A percentile compares a stretch with the other conserved stretches of the same genome.
phyloP scores from a whole-genome alignment of 1,284 basidiomycete species.

The Mycosarcoma mackinlayi region DNA sequence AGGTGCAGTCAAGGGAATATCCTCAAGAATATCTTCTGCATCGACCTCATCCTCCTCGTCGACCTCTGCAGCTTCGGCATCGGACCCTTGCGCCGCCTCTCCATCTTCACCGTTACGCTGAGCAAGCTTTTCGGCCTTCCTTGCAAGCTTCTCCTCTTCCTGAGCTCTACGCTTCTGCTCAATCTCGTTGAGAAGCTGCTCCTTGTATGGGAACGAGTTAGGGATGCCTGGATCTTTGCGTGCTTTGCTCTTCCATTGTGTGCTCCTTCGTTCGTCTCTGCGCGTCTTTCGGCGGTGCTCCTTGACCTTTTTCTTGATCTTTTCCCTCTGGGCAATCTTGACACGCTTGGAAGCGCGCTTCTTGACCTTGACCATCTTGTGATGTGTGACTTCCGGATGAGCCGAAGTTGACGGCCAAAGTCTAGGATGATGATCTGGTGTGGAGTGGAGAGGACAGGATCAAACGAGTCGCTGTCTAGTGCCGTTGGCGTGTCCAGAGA shows the following conservation, averaged over 20 bases:
- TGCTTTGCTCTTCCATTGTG: conserved; percentile 77
- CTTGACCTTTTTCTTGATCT: conserved; percentile 64
- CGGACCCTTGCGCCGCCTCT: conserved; percentile 17
- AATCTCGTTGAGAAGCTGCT: conserved; percentile 88
- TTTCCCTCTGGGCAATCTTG: conserved; percentile 63
- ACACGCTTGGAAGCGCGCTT: conserved; percentile 63
- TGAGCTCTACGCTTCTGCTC: conserved; percentile 55
- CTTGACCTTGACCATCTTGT: conserved; percentile 57
- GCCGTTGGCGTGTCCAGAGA: background rate
- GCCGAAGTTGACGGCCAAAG: background rate
- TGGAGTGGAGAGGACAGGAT: background rate
- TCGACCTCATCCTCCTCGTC: conserved; percentile 29
- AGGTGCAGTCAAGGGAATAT: conserved; percentile 43
- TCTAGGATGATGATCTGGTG: background rate
- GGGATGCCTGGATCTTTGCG: conserved; percentile 94
- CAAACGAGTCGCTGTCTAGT: background rate
- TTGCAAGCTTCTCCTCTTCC: conserved; percentile 48
- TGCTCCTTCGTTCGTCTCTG: conserved; percentile 85
- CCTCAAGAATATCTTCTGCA: conserved; percentile 31
- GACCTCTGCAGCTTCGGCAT: conserved; percentile 35
- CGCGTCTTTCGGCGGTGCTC: conserved; percentile 65
- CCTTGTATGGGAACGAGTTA: conserved; percentile 97
- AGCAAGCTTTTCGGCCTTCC: conserved; percentile 40
- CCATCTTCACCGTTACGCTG: conserved; percentile 28
- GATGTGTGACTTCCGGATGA: background rate